Base-by-base conservation (phyloP, 2,329 filamentous ascomycete species). In the Aquanectria penicillioides region DNA sequence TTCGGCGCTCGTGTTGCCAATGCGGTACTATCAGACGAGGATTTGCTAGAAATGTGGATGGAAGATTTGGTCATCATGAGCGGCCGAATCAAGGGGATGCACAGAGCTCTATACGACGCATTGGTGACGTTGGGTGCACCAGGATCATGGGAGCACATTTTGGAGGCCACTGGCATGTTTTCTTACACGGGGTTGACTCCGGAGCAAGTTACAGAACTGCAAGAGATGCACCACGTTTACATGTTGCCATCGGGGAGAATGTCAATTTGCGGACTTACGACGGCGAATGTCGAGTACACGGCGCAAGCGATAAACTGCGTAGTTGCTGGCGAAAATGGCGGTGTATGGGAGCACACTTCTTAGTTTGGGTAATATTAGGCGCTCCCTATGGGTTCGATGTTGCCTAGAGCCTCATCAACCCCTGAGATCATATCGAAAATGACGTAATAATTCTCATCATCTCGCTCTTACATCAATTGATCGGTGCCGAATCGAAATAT, bases 61-160 rank as follows among this genome's bases (percentile, higher is more conserved):
- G 5, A 17, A 2, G 56, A 59, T 28, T 15, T 59, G 3, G 7
- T 18, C 8, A 17, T 18, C n/a, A 59, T 59, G 56, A 59, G 49
- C 18, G 49, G 36, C 6, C 56, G 56, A 11, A 54, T 59, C 17
- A 59, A 37, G 13, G 25, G 9, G 1, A 54, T 59, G 56, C 56
- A 49, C 2, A 18, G n/a, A 29, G 43, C 38, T 33, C 31, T 59
- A 8, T 54, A 59, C 23, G 6, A 33, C 6, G 43, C 26, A 2
- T n/a, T 56, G 13, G 10, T 8, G 6, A 10, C 3, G 3, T 6
- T 37, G n/a, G 10, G 18, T 4, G 28, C 36, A 11, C 44, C 15
- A 13, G 52, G 52, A 11, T 34, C 34, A 13, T 56, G 52, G 52
- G 28, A 26, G 2, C 52, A 56, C 15, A 29, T 56, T 25, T 38